Conservation (phyloP, 2,329 filamentous ascomycete species). For the Magnaporthiopsis incrustans region DNA sequence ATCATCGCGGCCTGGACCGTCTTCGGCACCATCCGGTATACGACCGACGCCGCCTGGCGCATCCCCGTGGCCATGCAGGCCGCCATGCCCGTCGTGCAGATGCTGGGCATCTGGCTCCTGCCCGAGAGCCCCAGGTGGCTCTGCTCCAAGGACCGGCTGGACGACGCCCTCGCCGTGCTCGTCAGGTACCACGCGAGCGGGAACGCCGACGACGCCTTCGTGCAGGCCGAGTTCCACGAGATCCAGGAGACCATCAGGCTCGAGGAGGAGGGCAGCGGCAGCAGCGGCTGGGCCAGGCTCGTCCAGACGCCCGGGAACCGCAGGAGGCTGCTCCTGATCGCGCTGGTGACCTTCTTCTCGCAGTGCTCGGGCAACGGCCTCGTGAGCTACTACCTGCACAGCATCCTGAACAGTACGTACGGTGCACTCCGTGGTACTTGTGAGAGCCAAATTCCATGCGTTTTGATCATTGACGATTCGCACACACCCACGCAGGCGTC, state of each 20-base stretch:
- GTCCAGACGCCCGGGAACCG: conserved; percentile 18
- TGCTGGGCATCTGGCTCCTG: conserved; percentile 29
- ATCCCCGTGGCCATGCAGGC: conserved; percentile 6
- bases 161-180: conserved; percentile 10
- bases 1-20: conserved; percentile 36
- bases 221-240: conserved; percentile 33
- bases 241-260: conserved; percentile 37
- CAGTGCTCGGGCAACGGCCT: conserved; percentile 16
- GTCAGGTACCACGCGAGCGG: conserved; percentile 25
- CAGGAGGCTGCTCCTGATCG: conserved; percentile 11
- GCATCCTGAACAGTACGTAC: conserved; percentile 9
- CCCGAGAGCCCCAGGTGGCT: conserved; percentile 33
- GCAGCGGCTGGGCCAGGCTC: conserved; percentile 27
- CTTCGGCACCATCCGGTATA: conserved; percentile 34
- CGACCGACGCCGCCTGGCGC: conserved; percentile 34
- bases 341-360: conserved; percentile 25
- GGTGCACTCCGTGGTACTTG: too few species aligned
- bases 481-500: background rate
- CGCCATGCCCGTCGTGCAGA: conserved; percentile 27
- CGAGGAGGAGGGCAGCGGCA: conserved; percentile 25
- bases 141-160: conserved; percentile 3
- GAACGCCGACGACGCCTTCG: conserved; percentile 24
- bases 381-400: conserved; percentile 10
- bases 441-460: too few species aligned
- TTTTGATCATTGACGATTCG: too few species aligned